Evolutionary conservation across 352 stramenopile genomes (phyloP).

Genomic region (Globisporangium alternatum): DNA sequence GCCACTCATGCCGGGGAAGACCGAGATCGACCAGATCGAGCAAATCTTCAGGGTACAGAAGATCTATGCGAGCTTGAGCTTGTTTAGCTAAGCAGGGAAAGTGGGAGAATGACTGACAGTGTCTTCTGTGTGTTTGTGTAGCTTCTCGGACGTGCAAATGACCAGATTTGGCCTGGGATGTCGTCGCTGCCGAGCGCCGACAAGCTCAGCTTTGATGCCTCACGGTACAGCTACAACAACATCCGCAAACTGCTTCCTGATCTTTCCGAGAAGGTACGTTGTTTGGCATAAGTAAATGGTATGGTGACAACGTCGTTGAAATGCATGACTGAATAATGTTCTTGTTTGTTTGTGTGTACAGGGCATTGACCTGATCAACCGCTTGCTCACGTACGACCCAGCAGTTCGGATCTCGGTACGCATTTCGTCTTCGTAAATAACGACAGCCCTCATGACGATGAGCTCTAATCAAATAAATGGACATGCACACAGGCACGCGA

Average conservation of each 20-base stretch:
- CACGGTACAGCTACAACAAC: conserved; percentile 35
- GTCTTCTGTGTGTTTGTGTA: conserved; percentile 11
- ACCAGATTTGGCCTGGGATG: conserved; percentile 61
- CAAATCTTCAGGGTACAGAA: conserved; percentile 58
- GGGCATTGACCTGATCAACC: conserved; percentile 46
- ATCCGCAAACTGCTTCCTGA: conserved; percentile 34
- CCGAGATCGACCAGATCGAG: conserved; percentile 61
- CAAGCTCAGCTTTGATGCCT: conserved; percentile 36
- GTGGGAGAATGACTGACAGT: neutral
- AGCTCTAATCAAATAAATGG: neutral
- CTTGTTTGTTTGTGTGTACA: conserved; percentile 25
- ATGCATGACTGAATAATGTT: neutral
- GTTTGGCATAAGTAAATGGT: neutral
- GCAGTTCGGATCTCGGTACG: conserved; percentile 44
- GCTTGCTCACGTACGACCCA: conserved; percentile 54
- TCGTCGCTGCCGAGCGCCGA: conserved; percentile 34
- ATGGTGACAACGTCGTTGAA: neutral
- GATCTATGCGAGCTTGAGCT: neutral
- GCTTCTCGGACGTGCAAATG: conserved; percentile 57
- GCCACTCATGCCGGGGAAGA: conserved; percentile 60
- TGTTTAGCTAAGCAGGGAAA: neutral
- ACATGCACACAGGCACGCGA: conserved; percentile 29
- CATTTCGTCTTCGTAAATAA: neutral
- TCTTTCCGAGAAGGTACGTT: conserved; percentile 31
- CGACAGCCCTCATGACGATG: neutral